Evolutionary conservation across 129 eudicot genomes (phyloP).

Genomic region (Chrysanthemum makinoi): DNA sequence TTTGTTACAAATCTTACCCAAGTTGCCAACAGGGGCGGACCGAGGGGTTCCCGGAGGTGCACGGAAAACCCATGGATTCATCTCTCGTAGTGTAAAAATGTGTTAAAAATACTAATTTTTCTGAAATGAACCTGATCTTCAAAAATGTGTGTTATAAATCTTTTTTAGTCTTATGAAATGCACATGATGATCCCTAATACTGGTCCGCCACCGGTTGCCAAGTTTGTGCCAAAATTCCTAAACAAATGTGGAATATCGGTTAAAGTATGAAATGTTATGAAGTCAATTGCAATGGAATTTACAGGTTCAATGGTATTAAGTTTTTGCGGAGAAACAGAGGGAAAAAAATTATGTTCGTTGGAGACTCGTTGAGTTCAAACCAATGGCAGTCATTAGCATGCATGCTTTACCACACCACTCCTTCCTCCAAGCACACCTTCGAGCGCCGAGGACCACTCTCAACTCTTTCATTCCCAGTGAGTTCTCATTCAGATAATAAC

Average conservation of each 20-base stretch:
- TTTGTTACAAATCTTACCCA: too few relatives aligned
- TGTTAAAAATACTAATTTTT: too few relatives aligned
- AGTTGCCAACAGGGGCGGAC: too few relatives aligned
- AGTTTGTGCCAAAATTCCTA: not conserved
- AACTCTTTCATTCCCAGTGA: constrained; percentile 60
- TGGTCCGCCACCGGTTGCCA: too few relatives aligned
- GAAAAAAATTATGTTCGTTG: constrained; percentile 81
- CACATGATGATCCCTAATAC: too few relatives aligned
- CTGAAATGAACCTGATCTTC: too few relatives aligned
- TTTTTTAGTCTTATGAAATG: too few relatives aligned
- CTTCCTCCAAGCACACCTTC: constrained; percentile 45
- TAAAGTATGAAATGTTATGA: not conserved
- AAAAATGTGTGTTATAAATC: too few relatives aligned
- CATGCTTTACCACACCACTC: constrained; percentile 63
- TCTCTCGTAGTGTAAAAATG: too few relatives aligned
- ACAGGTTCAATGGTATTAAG: constrained; percentile 60
- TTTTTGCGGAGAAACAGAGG: constrained; percentile 57
- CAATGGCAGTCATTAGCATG: constrained; percentile 82
- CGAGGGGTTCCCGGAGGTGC: too few relatives aligned
- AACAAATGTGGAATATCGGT: not conserved
- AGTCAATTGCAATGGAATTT: not conserved
- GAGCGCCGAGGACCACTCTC: constrained; percentile 36
- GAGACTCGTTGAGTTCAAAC: constrained; percentile 76
- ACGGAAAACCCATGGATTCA: too few relatives aligned
- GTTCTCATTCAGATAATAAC: not conserved